These are phyloP conservation scores for Penicillium malachiteum DNA, from an alignment of 495 filamentous ascomycete species.

Conservation along the genomic window DNA sequence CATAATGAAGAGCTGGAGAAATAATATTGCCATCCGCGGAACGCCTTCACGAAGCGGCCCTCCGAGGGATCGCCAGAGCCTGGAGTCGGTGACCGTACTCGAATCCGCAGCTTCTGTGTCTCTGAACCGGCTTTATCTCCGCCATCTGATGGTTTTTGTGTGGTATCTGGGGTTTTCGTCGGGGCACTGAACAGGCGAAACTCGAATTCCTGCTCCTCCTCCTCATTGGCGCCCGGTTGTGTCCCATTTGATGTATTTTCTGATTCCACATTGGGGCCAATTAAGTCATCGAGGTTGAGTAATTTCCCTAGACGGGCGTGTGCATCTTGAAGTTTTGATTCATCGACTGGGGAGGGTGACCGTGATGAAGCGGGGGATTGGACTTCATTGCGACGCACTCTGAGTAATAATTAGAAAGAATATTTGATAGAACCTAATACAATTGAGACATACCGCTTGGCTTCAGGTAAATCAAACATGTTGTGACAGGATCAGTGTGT, in stretches of 20 bases:
- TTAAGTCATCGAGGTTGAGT: conserved; percentile 36
- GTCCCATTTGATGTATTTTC: conserved; percentile 4
- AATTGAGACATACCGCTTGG: conserved; percentile 36
- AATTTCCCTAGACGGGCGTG: conserved; percentile 40
- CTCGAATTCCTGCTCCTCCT: conserved; percentile 49
- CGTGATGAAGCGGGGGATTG: conserved; percentile 34
- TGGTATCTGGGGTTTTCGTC: conserved; percentile 12
- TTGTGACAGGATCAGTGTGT: conserved; percentile 2
- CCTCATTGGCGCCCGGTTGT: conserved; percentile 7
- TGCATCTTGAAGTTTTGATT: conserved; percentile 33
- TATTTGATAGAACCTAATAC: background rate
- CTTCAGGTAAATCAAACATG: conserved; percentile 45
- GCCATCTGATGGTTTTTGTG: background rate
- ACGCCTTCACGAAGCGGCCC: conserved; percentile 43
- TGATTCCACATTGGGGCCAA: conserved; percentile 3
- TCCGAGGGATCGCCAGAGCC: conserved; percentile 23
- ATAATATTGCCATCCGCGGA: conserved; percentile 47
- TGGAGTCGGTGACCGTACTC: conserved; percentile 43
- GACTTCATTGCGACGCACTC: conserved; percentile 46
- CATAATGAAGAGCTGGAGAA: conserved; percentile 36
- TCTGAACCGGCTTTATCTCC: conserved; percentile 3
- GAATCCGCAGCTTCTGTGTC: conserved; percentile 42
- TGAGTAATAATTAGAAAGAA: conserved; percentile 17
- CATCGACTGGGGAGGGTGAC: conserved; percentile 33
- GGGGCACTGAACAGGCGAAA: conserved; percentile 48